phyloP scores from a whole-genome alignment of 345 rosid species.

The Hypericum androsaemum region DNA sequence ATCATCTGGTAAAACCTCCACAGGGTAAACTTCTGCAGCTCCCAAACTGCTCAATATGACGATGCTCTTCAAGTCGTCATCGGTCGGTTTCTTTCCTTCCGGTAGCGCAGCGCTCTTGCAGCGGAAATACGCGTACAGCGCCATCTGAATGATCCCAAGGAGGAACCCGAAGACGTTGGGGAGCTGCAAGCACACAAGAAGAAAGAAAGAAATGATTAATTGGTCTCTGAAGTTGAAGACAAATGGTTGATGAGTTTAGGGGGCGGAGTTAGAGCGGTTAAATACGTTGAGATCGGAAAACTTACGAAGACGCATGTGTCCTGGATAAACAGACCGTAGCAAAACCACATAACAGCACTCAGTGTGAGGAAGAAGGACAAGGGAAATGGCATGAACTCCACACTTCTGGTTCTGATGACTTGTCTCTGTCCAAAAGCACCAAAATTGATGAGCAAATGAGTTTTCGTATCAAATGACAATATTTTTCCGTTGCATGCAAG shows the following conservation, averaged over 20 bases:
- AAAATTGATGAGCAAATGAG: background rate
- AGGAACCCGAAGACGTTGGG: slow-evolving; percentile 69
- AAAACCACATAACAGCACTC: slow-evolving; percentile 75
- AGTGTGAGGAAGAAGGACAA: slow-evolving; percentile 73
- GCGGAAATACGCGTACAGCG: slow-evolving; percentile 33
- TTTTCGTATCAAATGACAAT: too few relatives aligned
- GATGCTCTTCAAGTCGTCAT: slow-evolving; percentile 16
- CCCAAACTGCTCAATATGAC: slow-evolving; percentile 16
- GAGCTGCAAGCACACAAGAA: slow-evolving; percentile 25
- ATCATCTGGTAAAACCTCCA: background rate
- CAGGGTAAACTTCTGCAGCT: slow-evolving; percentile 16
- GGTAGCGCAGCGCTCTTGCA: slow-evolving; percentile 22
- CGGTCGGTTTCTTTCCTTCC: slow-evolving; percentile 7
- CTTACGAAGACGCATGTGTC: slow-evolving; percentile 78
- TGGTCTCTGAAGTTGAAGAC: background rate
- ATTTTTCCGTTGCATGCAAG: too few relatives aligned
- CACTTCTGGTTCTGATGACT: slow-evolving; percentile 70
- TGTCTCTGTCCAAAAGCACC: slow-evolving; percentile 31
- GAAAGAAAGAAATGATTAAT: background rate
- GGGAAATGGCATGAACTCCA: slow-evolving; percentile 86
- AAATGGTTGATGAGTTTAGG: background rate
- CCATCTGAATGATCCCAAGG: slow-evolving; percentile 68
- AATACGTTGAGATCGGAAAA: background rate
- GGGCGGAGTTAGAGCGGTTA: background rate
- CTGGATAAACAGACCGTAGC: slow-evolving; percentile 47